Base-by-base conservation (phyloP, 73 alveolate genomes). In the Symbiodinium natans region DNA sequence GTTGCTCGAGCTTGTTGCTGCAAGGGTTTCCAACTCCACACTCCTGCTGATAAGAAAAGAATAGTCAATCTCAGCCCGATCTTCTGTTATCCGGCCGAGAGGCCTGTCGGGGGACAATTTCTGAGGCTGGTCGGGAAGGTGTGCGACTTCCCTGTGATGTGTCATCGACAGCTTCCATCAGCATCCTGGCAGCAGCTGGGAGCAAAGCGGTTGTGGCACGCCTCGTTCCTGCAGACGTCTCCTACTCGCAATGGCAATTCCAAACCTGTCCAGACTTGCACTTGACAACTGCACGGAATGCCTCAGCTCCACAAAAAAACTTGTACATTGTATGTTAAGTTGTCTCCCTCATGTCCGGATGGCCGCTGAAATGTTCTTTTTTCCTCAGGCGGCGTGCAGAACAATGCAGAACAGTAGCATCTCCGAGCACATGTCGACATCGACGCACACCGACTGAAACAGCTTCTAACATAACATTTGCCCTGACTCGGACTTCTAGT, bases 61-160 rank as follows among this genome's bases (percentile, higher is more conserved):
- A n/a, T n/a, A n/a, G n/a, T n/a, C n/a, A n/a, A n/a, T n/a, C n/a
- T n/a, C n/a, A n/a, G n/a, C n/a, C n/a, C n/a, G n/a, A n/a, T n/a
- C n/a, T n/a, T n/a, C n/a, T n/a, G n/a, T n/a, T 13, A 46, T 46
- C 59, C 29, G 19, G 80, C 36, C 80, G 38, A 29, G 80, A 13
- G 0, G 80, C 80, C 29, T 63, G 80, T 17, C 80, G 80, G 36
- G 80, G 80, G 17, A 63, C 29, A 29, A 63, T 63, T 36, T 63
- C 80, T 29, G 80, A 63, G 80, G 80, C 80, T 23, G 80, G 80
- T 23, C 80, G 40, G 23, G 80, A 63, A 36, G 80, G 80, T 23
- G 80, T 63, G 38, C 80, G 80, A 29, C 80, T 63, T 36, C 80
- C 80, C 80, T 63, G 80, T 36, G 80, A 63, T 11, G 80, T 63